Conservation (phyloP, 306 rosid species). For the Comarum palustre region DNA sequence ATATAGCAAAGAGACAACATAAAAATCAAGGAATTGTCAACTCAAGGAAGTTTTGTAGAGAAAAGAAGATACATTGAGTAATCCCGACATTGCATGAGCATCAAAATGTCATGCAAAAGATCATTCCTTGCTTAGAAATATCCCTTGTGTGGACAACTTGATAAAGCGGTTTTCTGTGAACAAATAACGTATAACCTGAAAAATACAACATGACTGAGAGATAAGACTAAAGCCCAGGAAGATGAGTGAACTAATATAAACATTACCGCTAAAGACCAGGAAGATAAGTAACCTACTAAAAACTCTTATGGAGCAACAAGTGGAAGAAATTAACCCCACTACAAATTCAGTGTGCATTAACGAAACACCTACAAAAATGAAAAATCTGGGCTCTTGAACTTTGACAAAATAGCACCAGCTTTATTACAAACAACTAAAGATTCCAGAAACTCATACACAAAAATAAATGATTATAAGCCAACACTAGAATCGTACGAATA, state of each 20-base stretch:
- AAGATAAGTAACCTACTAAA: not conserved
- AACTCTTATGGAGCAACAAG: not conserved
- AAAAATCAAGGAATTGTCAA: not conserved
- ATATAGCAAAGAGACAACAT: too few relatives aligned
- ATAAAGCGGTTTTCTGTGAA: slow-evolving; percentile 32
- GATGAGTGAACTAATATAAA: not conserved
- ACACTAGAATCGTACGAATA: not conserved
- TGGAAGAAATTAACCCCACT: not conserved
- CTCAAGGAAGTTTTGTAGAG: slow-evolving; percentile 1
- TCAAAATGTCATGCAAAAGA: slow-evolving; percentile 33
- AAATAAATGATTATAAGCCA: not conserved
- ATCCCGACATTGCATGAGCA: slow-evolving; percentile 52
- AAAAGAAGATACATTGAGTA: slow-evolving; percentile 41
- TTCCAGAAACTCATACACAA: not conserved
- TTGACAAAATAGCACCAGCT: not conserved
- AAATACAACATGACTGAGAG: slow-evolving; percentile 30
- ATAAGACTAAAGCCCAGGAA: slow-evolving; percentile 8
- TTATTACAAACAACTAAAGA: not conserved
- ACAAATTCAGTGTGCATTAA: not conserved
- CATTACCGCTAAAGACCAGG: slow-evolving; percentile 7
- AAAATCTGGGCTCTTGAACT: not conserved
- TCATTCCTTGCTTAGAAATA: slow-evolving; percentile 30
- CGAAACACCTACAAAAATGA: not conserved
- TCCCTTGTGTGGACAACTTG: slow-evolving; percentile 31
- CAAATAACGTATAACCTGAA: slow-evolving; percentile 43